phyloP scores from a whole-genome alignment of 2,329 filamentous ascomycete genomes.

The Fusarium azukiicola region DNA sequence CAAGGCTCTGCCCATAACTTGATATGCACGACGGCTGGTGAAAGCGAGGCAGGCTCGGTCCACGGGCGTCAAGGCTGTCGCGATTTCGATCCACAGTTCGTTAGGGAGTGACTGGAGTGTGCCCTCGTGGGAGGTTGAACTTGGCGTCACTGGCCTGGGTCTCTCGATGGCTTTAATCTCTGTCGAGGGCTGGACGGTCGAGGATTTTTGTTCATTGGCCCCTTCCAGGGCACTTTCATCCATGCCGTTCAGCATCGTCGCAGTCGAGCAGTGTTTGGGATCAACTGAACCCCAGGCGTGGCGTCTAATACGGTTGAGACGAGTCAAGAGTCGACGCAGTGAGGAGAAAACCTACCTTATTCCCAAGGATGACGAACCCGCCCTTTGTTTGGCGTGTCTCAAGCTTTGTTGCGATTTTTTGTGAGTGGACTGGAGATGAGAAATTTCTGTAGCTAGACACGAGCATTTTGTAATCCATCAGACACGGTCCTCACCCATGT shows the following conservation, averaged over 20 bases:
- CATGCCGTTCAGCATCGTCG: too few relatives aligned
- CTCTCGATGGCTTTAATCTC: background rate
- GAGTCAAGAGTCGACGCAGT: background rate
- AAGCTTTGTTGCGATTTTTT: background rate
- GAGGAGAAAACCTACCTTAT: background rate
- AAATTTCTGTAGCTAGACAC: too few relatives aligned
- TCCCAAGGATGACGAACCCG: background rate
- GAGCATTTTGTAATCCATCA: too few relatives aligned
- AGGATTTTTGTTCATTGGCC: too few relatives aligned
- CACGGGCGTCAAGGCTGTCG: background rate
- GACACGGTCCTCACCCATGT: too few relatives aligned
- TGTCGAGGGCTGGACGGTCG: too few relatives aligned
- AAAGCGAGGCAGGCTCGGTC: background rate
- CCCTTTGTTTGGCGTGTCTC: background rate
- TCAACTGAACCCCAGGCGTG: background rate
- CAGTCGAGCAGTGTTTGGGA: background rate
- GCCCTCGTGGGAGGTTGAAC: background rate
- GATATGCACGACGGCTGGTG: background rate
- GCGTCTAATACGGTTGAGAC: background rate
- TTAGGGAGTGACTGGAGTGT: background rate
- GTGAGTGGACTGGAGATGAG: background rate
- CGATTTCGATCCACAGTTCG: background rate
- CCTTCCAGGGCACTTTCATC: too few relatives aligned
- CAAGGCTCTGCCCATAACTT: background rate
- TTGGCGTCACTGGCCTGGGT: background rate